phyloP scores from a whole-genome alignment of 1,139 yeast species.

The Suhomyces coccinellae region DNA sequence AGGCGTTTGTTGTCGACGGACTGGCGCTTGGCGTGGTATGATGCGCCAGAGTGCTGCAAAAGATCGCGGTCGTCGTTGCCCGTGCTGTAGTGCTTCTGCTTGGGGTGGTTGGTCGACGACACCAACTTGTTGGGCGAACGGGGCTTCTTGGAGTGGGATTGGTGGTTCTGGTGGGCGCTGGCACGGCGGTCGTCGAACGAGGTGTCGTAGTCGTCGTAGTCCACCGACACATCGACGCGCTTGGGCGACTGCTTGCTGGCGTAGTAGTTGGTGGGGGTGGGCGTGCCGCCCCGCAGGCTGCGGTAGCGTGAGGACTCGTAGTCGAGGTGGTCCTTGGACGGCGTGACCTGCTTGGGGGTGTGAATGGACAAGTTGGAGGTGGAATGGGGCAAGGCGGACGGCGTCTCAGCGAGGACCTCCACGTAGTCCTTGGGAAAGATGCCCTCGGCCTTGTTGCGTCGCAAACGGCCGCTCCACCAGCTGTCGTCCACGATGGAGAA shows the following conservation, averaged over 20 bases:
- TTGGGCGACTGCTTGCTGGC: conserved; percentile 16
- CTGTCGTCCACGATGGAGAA: conserved; percentile 78
- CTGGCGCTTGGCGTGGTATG: conserved; percentile 28
- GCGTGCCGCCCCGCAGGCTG: conserved; percentile 17
- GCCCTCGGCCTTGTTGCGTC: conserved; percentile 81
- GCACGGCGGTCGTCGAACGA: conserved; percentile 22
- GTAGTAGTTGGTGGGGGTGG: conserved; percentile 11
- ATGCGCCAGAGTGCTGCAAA: conserved; percentile 26
- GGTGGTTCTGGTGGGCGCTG: neutral
- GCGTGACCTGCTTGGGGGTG: conserved; percentile 16
- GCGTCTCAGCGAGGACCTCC: conserved; percentile 43
- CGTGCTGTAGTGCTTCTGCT: conserved; percentile 19
- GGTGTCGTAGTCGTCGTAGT: conserved; percentile 26
- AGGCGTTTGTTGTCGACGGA: conserved; percentile 10
- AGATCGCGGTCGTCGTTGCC: conserved; percentile 33
- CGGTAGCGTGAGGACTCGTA: conserved; percentile 2
- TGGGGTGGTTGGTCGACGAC: conserved; percentile 24
- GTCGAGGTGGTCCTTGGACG: conserved; percentile 17
- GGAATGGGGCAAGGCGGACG: conserved; percentile 14
- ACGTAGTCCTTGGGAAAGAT: conserved; percentile 87
- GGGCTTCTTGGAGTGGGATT: conserved; percentile 18
- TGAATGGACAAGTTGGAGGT: conserved; percentile 16
- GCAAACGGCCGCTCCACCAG: conserved; percentile 87
- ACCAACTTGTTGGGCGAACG: conserved; percentile 22
- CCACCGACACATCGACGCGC: conserved; percentile 22